These are phyloP conservation scores for Castanospermum australe DNA, from an alignment of 306 rosid genomes.

Conservation along the genomic window DNA sequence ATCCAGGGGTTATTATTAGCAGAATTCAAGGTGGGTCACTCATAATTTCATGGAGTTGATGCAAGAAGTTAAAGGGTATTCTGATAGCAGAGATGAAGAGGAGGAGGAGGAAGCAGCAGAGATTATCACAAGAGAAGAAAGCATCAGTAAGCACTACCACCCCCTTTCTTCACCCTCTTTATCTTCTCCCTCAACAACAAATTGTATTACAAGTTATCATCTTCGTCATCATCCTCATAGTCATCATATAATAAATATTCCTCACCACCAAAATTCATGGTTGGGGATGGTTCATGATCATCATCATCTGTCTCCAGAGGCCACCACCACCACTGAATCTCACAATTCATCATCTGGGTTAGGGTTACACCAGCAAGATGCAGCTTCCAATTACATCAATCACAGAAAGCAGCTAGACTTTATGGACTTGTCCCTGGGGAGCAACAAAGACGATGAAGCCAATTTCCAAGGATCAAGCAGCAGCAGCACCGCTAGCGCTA, in stretches of 20 bases:
- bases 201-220: background rate
- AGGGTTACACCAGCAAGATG: conserved; percentile 48
- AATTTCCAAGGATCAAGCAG: background rate
- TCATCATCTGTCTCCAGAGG: background rate
- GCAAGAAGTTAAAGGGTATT: conserved; percentile 46
- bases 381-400: conserved; percentile 18
- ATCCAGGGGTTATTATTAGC: conserved; percentile 31
- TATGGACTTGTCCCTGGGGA: conserved; percentile 45
- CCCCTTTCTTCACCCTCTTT: conserved; percentile 23
- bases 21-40: conserved; percentile 22
- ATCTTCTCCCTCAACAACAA: background rate
- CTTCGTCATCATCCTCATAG: background rate
- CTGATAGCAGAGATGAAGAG: conserved; percentile 50
- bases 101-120: conserved; percentile 35
- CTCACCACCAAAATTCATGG: background rate
- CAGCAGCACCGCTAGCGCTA: too few species aligned
- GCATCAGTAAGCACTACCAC: conserved; percentile 28
- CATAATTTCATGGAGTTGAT: conserved; percentile 46
- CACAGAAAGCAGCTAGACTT: conserved; percentile 14
- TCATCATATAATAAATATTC: background rate
- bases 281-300: background rate
- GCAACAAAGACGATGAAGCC: conserved; percentile 4
- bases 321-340: conserved; percentile 5
- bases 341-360: conserved; percentile 17
- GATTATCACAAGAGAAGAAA: conserved; percentile 24